Conservation (phyloP, 1,284 basidiomycete genomes). For the Apiotrichum laibachii region DNA sequence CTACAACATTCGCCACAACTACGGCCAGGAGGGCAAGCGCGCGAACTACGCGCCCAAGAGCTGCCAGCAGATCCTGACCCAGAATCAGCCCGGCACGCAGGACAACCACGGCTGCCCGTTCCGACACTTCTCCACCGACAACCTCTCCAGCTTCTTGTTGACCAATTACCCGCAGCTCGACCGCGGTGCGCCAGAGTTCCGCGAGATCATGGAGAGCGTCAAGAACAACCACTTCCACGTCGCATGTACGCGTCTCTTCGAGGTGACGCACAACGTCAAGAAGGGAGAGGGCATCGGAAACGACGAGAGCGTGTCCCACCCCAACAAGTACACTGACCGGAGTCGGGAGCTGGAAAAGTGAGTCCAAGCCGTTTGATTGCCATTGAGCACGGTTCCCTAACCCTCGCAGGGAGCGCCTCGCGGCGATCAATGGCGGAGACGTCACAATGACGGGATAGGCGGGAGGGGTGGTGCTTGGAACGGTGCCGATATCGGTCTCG, state of each 20-base stretch:
- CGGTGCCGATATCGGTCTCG: no score
- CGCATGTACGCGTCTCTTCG: slow-evolving; percentile 95
- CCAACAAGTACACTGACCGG: slow-evolving; percentile 70
- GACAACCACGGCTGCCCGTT: slow-evolving; percentile 93
- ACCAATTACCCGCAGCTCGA: slow-evolving; percentile 61
- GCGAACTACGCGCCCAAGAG: slow-evolving; percentile 94
- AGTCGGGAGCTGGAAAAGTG: slow-evolving; percentile 53
- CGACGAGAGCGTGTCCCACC: slow-evolving; percentile 85
- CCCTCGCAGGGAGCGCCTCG: no score
- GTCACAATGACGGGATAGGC: no score
- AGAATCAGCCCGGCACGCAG: slow-evolving; percentile 68
- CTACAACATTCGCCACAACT: slow-evolving; percentile 96
- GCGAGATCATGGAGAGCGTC: slow-evolving; percentile 81
- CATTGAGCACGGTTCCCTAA: no score
- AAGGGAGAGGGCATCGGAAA: slow-evolving; percentile 83
- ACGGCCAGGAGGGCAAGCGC: slow-evolving; percentile 89
- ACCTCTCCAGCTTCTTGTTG: slow-evolving; percentile 73
- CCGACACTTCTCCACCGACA: slow-evolving; percentile 81
- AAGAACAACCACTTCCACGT: slow-evolving; percentile 87
- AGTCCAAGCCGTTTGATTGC: no score
- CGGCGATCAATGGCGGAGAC: no score
- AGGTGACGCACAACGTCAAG: slow-evolving; percentile 87
- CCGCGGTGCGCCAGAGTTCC: slow-evolving; percentile 68
- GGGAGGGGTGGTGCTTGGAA: no score
- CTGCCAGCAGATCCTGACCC: slow-evolving; percentile 83